phyloP scores from a whole-genome alignment of 73 alveolate species.

The Tetrahymena borealis region DNA sequence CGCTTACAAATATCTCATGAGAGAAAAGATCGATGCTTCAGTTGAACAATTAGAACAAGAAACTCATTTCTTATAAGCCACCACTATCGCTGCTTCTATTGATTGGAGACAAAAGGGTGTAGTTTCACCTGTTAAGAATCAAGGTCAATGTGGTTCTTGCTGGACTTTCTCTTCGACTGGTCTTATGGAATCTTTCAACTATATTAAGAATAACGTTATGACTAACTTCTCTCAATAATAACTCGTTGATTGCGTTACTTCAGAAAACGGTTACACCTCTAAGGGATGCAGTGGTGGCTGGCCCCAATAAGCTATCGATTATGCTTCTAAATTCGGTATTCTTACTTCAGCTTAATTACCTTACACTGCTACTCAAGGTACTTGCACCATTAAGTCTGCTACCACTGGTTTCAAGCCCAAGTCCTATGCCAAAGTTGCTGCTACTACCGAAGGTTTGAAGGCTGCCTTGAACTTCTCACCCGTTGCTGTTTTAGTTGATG shows the following conservation, averaged over 20 bases:
- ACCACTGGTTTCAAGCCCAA: too few species aligned
- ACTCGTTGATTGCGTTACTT: constrained; percentile 43
- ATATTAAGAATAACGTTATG: background rate
- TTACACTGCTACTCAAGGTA: too few species aligned
- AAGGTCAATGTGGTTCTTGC: constrained; percentile 46
- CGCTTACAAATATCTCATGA: background rate
- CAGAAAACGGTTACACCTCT: background rate
- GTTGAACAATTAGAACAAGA: background rate
- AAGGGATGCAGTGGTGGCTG: constrained; percentile 61
- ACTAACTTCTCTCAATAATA: constrained; percentile 38
- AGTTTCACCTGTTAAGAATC: constrained; percentile 37
- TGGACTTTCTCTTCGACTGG: constrained; percentile 60
- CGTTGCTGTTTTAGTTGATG: constrained; percentile 14
- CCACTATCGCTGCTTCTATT: constrained; percentile 52
- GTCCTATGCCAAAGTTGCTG: too few species aligned
- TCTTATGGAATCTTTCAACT: constrained; percentile 35
- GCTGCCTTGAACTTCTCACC: background rate
- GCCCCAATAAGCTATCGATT: too few species aligned
- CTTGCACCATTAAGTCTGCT: too few species aligned
- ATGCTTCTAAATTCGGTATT: too few species aligned
- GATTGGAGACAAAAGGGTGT: constrained; percentile 54
- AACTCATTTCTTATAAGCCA: background rate
- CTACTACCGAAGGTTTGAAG: background rate
- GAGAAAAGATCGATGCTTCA: background rate
- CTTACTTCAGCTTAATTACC: too few species aligned